Percentiles rank a stretch among this genome's conserved stretches.
Evolutionary conservation across 345 rosid species (phyloP).

Genomic region (Hibiscus syriacus): DNA sequence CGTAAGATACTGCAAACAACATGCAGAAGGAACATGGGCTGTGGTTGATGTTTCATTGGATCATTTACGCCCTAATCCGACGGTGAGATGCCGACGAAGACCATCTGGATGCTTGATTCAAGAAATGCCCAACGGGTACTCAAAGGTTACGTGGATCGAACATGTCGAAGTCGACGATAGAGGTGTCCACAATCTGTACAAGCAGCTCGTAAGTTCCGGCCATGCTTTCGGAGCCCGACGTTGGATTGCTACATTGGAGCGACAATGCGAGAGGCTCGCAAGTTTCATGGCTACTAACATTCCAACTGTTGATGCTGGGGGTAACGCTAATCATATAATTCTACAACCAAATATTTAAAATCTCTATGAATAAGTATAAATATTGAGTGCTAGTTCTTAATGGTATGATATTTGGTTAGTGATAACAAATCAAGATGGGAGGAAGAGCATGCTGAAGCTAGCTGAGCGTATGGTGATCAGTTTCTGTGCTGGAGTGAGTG

Average conservation of each 20-base stretch:
- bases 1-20: conserved; percentile 31
- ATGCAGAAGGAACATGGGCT: background rate
- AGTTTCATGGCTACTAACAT: conserved; percentile 52
- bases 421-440: conserved; percentile 58
- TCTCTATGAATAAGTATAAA: background rate
- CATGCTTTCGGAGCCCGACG: conserved; percentile 83
- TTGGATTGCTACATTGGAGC: conserved; percentile 71
- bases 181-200: conserved; percentile 52
- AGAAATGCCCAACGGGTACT: background rate
- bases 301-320: conserved; percentile 47
- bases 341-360: no score
- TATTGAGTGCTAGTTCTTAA: background rate
- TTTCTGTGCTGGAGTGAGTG: conserved; percentile 70
- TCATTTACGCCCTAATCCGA: background rate
- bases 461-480: conserved; percentile 73
- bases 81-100: background rate
- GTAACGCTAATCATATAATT: conserved; percentile 18
- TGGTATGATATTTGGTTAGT: conserved; percentile 24
- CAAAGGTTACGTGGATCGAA: conserved; percentile 91
- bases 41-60: background rate
- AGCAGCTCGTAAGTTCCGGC: conserved; percentile 51
- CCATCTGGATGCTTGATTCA: background rate
- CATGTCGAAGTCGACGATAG: conserved; percentile 86
- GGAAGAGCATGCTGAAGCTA: conserved; percentile 65
- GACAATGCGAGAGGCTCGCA: conserved; percentile 76